Evolutionary conservation across 23 red algal genomes (phyloP).

Genomic region (Porphyridium purpureum): DNA sequence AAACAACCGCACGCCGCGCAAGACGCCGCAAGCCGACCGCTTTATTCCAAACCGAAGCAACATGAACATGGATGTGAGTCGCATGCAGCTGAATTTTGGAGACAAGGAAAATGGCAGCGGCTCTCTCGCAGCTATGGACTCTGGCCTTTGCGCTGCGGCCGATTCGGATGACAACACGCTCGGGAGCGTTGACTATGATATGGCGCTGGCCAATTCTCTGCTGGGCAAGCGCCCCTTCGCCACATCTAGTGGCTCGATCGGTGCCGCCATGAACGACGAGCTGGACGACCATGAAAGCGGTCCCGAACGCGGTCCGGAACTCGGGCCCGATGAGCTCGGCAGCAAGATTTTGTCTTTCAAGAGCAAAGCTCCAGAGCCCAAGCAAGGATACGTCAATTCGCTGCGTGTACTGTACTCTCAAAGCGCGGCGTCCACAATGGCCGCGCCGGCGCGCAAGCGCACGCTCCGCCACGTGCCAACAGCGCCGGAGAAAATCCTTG

Average conservation of each 20-base stretch:
- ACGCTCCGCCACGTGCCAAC: constrained; percentile 29
- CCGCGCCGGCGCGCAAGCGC: neutral
- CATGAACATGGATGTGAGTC: constrained; percentile 78
- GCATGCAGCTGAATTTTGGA: constrained; percentile 35
- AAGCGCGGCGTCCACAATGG: neutral
- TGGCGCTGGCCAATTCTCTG: constrained; percentile 40
- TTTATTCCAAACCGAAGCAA: constrained; percentile 81
- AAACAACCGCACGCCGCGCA: neutral
- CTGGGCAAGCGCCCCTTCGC: constrained; percentile 21
- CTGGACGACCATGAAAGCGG: constrained; percentile 10
- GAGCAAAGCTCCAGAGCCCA: constrained; percentile 61
- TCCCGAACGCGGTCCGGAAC: too few relatives aligned
- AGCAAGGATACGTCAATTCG: constrained; percentile 64
- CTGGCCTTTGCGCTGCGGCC: neutral
- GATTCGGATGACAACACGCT: neutral
- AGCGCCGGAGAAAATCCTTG: constrained; percentile 64
- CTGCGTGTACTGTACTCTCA: constrained; percentile 70
- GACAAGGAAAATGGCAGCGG: constrained; percentile 41
- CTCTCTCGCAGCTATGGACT: neutral
- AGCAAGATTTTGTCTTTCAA: constrained; percentile 89
- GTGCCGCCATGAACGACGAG: neutral
- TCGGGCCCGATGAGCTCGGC: constrained; percentile 10
- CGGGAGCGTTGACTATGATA: constrained; percentile 5
- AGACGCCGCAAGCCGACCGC: constrained; percentile 33
- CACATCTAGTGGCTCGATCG: neutral